Conservation (phyloP, 2,329 filamentous ascomycete genomes). For the Hymenoscyphus fructigenus region DNA sequence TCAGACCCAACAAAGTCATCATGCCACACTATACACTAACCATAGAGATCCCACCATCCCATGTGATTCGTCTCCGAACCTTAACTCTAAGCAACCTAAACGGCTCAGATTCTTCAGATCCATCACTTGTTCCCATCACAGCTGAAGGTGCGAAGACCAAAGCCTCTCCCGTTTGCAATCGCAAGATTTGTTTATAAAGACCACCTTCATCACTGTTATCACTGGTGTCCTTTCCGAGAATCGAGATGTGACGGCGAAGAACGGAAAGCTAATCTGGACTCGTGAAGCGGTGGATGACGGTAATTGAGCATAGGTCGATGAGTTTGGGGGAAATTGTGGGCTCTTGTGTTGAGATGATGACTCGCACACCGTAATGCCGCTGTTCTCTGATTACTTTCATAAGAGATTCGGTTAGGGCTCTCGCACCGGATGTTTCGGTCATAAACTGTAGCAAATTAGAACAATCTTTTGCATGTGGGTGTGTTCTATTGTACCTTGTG, state of each 20-base stretch:
- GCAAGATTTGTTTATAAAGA: slow-evolving; percentile 8
- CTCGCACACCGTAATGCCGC: slow-evolving; percentile 63
- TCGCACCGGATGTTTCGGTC: slow-evolving; percentile 53
- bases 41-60: slow-evolving; percentile 20
- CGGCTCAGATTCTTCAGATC: not conserved
- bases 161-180: slow-evolving; percentile 8
- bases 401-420: slow-evolving; percentile 59
- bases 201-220: slow-evolving; percentile 4
- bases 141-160: slow-evolving; percentile 9
- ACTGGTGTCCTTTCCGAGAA: slow-evolving; percentile 29
- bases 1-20: not conserved
- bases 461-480: not conserved
- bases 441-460: slow-evolving; percentile 48
- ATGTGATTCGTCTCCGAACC: slow-evolving; percentile 21
- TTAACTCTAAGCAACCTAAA: slow-evolving; percentile 17
- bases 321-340: slow-evolving; percentile 69
- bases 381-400: slow-evolving; percentile 66
- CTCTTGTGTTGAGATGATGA: slow-evolving; percentile 76
- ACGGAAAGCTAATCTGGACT: slow-evolving; percentile 57
- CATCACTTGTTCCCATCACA: not conserved
- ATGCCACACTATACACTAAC: slow-evolving; percentile 8
- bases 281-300: slow-evolving; percentile 70
- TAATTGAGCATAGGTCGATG: slow-evolving; percentile 68
- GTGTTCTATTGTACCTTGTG: slow-evolving; percentile 57
- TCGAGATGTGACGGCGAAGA: slow-evolving; percentile 46